Evolutionary conservation across 2,329 filamentous ascomycete genomes (phyloP).

Genomic region (Colletotrichum abscissum): DNA sequence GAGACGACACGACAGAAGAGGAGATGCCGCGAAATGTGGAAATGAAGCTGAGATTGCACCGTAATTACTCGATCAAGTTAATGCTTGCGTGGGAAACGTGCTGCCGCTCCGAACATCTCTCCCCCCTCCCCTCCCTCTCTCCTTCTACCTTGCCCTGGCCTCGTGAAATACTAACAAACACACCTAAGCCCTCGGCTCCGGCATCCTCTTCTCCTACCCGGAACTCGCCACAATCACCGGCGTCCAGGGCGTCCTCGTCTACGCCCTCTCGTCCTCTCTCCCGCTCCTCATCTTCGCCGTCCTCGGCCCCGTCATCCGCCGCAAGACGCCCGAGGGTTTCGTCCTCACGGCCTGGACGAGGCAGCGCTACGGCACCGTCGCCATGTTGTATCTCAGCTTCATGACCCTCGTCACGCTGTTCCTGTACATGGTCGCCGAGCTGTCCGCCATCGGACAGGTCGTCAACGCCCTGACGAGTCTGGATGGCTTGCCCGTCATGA

Average conservation of each 20-base stretch:
- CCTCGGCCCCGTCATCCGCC: slow-evolving; percentile 81
- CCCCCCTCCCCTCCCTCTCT: slow-evolving; percentile 40
- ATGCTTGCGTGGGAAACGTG: slow-evolving; percentile 99
- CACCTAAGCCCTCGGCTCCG: slow-evolving; percentile 80
- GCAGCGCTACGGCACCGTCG: slow-evolving; percentile 77
- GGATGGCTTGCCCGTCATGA: slow-evolving; percentile 78
- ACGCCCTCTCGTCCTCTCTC: slow-evolving; percentile 77
- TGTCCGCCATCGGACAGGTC: slow-evolving; percentile 85
- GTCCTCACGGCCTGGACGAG: slow-evolving; percentile 87
- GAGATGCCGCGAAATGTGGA: slow-evolving; percentile 54
- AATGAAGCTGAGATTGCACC: slow-evolving; percentile 94
- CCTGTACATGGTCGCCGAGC: slow-evolving; percentile 87
- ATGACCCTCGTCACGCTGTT: slow-evolving; percentile 86
- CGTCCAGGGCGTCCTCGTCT: slow-evolving; percentile 82
- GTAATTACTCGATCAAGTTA: slow-evolving; percentile 98
- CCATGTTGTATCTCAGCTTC: slow-evolving; percentile 80
- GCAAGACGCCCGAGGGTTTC: slow-evolving; percentile 85
- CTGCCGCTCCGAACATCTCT: slow-evolving; percentile 78
- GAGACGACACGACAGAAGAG: slow-evolving; percentile 37
- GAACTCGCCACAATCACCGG: slow-evolving; percentile 83
- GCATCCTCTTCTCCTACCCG: slow-evolving; percentile 85
- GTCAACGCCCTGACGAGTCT: slow-evolving; percentile 79
- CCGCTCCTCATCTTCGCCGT: slow-evolving; percentile 80
- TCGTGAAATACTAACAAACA: slow-evolving; percentile 53
- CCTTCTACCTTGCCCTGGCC: slow-evolving; percentile 35